Evolutionary conservation across 441 rosid species (phyloP), one percentile per base, ranked within the genome.

Genomic region (Jatropha multifida): DNA sequence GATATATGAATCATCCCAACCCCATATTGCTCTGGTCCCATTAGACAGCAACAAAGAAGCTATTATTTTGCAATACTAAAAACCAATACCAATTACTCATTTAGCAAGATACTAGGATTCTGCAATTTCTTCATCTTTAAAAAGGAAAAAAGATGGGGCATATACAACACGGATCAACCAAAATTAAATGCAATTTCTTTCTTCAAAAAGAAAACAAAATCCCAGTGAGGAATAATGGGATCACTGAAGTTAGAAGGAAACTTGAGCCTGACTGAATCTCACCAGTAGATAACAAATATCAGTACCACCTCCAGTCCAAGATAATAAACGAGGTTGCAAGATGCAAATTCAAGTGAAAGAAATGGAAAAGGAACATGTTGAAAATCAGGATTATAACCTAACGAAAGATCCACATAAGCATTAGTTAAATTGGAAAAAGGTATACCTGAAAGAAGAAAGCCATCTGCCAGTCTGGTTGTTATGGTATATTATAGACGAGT

Each of bases 1-100:
- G 74, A 94, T 37, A 69, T 66, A 76, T 42, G 94, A 86, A 82
- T 92, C 97, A 78, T 92, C 94, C 98, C 98, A 94, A 4, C 98
- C 98, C 98, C 99, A 91, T 38, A 84, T 83, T 52, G 87, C 94
- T 80, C 94, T 92, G 89, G 70, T 68, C 54, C 59, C 62, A 65
- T 6, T 60, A 20, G 62, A 49, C 71, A 27, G 14, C 17, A 65
- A 71, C 2, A 54, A 26, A 27, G 15, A 42, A 62, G 8, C 55
- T 3, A 51, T 52, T 41, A 18, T 32, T 32, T 32, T 32, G 32
- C 32, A 32, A 32, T 32, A 32, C 32, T 32, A 18, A 49, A 15
- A 54, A 26, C 26, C 41, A 52, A 52, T n/a, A 55, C 20, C 7
- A 37, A 52, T 4, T 68, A 1, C 7, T 4, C 40, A 49, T 5